Evolutionary conservation across 2,329 filamentous ascomycete species (phyloP).

Genomic region (Xylariaceae sp.): DNA sequence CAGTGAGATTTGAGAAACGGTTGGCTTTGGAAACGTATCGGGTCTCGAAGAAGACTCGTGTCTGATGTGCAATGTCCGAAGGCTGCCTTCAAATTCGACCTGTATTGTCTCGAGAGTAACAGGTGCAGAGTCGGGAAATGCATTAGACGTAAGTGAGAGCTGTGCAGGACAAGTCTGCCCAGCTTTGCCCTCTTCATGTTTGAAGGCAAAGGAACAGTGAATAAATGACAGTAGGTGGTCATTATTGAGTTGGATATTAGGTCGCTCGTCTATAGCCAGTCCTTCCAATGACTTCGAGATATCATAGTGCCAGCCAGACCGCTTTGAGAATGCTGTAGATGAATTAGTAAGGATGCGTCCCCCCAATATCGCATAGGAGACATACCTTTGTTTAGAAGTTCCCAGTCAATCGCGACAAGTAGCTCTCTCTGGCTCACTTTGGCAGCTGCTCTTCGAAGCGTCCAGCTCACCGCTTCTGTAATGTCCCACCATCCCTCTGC

Average conservation of each 20-base stretch:
- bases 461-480: constrained; percentile 57
- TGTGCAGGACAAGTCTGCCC: constrained; percentile 57
- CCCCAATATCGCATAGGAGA: background rate
- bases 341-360: background rate
- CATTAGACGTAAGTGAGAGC: constrained; percentile 52
- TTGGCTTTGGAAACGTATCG: no score
- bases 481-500: constrained; percentile 57
- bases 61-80: constrained; percentile 50
- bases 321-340: constrained; percentile 46
- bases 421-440: constrained; percentile 49
- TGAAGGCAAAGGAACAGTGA: constrained; percentile 53
- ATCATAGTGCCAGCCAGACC: constrained; percentile 58
- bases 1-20: no score
- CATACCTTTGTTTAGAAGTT: constrained; percentile 54
- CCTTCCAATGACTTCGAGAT: constrained; percentile 53
- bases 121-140: constrained; percentile 47
- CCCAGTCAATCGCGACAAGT: constrained; percentile 61
- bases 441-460: constrained; percentile 53
- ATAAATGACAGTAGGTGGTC: constrained; percentile 50
- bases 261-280: constrained; percentile 38
- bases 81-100: constrained; percentile 53
- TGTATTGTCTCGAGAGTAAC: constrained; percentile 47
- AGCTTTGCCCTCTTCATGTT: constrained; percentile 54
- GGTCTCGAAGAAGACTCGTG: constrained; percentile 30
- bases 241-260: constrained; percentile 47